Base-by-base conservation (phyloP, 176 grass and related monocot genomes). In the Eleusine indica region DNA sequence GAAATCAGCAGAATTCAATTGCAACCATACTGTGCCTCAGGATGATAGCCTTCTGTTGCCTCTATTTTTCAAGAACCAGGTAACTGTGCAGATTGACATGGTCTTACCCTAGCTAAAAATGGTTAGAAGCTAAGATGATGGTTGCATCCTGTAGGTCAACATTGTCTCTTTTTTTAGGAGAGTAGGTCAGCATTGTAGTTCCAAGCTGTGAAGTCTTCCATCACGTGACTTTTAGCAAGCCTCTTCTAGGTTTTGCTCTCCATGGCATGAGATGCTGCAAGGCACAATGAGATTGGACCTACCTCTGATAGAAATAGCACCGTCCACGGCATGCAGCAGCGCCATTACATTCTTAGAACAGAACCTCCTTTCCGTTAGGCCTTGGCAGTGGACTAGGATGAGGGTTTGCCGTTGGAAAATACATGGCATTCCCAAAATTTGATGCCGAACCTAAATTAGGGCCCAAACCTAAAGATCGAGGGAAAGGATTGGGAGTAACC, bases 341-440 rank as follows among this genome's bases (percentile, higher is more conserved):
- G 29, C 21, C 46, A 29, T 22, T n/a, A 9, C 3, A 39, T 19
- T 62, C 41, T 83, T 63, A 84, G 57, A 85, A 83, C 74, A 84
- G 21, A 83, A 80, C 82, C 77, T 80, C 87, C 70, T 94, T 94
- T 16, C 85, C 71, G 7, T 81, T 68, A 60, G 86, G 79, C 78
- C 80, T 92, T 81, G 82, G 89, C 21, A 91, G 47, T 64, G 65
- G 70, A 83, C 85, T 83, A 35, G 49, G 82, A 5, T 85, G 82
- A 70, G 86, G 32, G 38, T 77, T 89, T 48, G 63, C 87, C 15
- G 21, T 65, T 6, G 77, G 65, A 49, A 82, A 89, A 65, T 83
- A 79, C 38, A 56, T 81, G 79, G 58, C 61, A 74, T 87, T 81
- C 22, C 30, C 40, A 66, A 75, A 82, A 68, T 60, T 70, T 13